Conservation (phyloP, 2,329 filamentous ascomycete genomes). For the Colletotrichum paranaense region DNA sequence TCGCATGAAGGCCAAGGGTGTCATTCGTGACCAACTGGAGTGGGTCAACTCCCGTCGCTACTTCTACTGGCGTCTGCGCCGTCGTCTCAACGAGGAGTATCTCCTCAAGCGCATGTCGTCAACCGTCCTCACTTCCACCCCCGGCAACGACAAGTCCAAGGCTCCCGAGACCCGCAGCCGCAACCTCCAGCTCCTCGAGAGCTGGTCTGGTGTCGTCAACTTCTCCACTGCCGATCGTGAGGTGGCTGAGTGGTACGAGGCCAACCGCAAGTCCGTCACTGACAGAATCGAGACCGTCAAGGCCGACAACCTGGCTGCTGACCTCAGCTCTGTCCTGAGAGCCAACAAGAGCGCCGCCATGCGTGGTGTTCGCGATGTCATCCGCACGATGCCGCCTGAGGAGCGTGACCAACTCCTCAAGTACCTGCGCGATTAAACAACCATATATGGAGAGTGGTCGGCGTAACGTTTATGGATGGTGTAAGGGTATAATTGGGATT, state of each 20-base stretch:
- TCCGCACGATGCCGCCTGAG: slow-evolving; percentile 86
- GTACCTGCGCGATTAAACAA: slow-evolving; percentile 59
- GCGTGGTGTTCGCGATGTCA: slow-evolving; percentile 86
- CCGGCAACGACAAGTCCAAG: slow-evolving; percentile 51
- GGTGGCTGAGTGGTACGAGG: slow-evolving; percentile 95
- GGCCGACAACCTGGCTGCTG: slow-evolving; percentile 71
- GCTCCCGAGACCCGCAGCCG: slow-evolving; percentile 68
- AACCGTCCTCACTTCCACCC: slow-evolving; percentile 49
- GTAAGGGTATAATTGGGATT: slow-evolving; percentile 15
- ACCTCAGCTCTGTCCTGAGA: slow-evolving; percentile 58
- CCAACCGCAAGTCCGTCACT: slow-evolving; percentile 85
- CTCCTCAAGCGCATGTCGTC: slow-evolving; percentile 88
- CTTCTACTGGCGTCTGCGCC: slow-evolving; percentile 99
- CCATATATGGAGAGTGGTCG: background rate
- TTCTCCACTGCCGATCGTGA: slow-evolving; percentile 84
- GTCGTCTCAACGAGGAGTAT: slow-evolving; percentile 96
- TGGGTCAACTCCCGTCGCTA: slow-evolving; percentile 93
- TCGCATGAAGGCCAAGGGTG: slow-evolving; percentile 98
- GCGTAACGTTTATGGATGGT: slow-evolving; percentile 9
- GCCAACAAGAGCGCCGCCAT: slow-evolving; percentile 74
- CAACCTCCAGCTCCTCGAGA: slow-evolving; percentile 80
- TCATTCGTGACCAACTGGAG: slow-evolving; percentile 84
- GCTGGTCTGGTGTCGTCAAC: slow-evolving; percentile 83
- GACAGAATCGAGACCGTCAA: slow-evolving; percentile 88
- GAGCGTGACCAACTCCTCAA: slow-evolving; percentile 87